These are phyloP conservation scores for Thelonectria olida DNA, from an alignment of 2,329 filamentous ascomycete species.

Conservation along the genomic window DNA sequence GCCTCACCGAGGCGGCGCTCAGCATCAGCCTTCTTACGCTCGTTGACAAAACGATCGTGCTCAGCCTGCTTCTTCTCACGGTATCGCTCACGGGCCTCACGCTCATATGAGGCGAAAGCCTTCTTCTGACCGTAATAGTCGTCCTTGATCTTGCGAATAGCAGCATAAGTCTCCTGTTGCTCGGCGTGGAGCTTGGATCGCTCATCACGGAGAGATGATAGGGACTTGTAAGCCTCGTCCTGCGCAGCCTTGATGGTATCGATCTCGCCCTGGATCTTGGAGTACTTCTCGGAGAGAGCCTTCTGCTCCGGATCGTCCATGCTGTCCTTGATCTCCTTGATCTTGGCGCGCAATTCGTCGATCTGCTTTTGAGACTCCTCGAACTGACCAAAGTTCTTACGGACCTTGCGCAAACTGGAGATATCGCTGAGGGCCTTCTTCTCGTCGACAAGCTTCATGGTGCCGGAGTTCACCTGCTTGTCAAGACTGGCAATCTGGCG, in stretches of 20 bases:
- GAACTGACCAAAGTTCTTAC: slow-evolving; percentile 89
- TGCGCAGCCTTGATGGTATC: slow-evolving; percentile 92
- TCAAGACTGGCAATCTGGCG: slow-evolving; percentile 82
- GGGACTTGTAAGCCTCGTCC: slow-evolving; percentile 88
- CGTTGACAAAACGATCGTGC: slow-evolving; percentile 75
- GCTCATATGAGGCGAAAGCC: slow-evolving; percentile 85
- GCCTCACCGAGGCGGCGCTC: slow-evolving; percentile 82
- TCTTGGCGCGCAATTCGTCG: slow-evolving; percentile 85
- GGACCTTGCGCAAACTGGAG: slow-evolving; percentile 83
- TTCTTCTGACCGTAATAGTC: slow-evolving; percentile 84
- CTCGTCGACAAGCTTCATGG: slow-evolving; percentile 96
- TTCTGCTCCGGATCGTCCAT: slow-evolving; percentile 93
- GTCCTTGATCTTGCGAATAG: slow-evolving; percentile 89
- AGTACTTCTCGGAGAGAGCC: slow-evolving; percentile 87
- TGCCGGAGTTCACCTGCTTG: slow-evolving; percentile 85
- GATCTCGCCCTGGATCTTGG: slow-evolving; percentile 84
- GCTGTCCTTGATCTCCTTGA: slow-evolving; percentile 86
- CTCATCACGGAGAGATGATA: slow-evolving; percentile 86
- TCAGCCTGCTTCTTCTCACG: slow-evolving; percentile 85
- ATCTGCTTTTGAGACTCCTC: slow-evolving; percentile 90
- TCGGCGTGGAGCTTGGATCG: slow-evolving; percentile 83
- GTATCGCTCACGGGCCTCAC: slow-evolving; percentile 78
- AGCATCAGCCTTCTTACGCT: slow-evolving; percentile 79
- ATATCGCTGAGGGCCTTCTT: slow-evolving; percentile 91
- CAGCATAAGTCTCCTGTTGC: slow-evolving; percentile 85